These are phyloP conservation scores for Aspergillus fructus DNA, from an alignment of 2,329 filamentous ascomycete species.

Conservation along the genomic window DNA sequence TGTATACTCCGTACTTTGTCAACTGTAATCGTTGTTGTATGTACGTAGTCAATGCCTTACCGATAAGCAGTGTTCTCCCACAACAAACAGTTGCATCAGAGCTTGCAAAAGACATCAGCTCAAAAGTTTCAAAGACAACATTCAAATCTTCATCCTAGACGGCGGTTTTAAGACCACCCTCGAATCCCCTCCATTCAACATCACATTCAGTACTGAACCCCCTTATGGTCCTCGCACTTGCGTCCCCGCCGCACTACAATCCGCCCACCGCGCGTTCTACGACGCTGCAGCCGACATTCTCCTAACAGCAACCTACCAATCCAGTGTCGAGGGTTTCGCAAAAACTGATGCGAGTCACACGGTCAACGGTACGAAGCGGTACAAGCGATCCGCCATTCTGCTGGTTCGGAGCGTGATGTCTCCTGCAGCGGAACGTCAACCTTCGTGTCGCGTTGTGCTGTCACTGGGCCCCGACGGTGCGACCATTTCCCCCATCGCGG, in stretches of 20 bases:
- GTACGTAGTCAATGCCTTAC: background rate
- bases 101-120: background rate
- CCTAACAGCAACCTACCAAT: slow-evolving; percentile 68
- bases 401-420: slow-evolving; percentile 36
- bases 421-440: background rate
- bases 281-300: slow-evolving; percentile 61
- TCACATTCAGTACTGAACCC: slow-evolving; percentile 54
- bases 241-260: slow-evolving; percentile 50
- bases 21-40: background rate
- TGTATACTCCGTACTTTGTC: background rate
- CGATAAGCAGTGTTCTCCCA: background rate
- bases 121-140: background rate
- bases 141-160: slow-evolving; percentile 56
- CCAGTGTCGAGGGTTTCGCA: slow-evolving; percentile 57
- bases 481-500: slow-evolving; percentile 60
- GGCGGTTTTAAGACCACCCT: slow-evolving; percentile 68
- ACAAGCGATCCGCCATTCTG: slow-evolving; percentile 41
- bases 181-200: slow-evolving; percentile 53
- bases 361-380: slow-evolving; percentile 39
- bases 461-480: slow-evolving; percentile 68
- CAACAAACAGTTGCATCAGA: background rate
- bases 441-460: slow-evolving; percentile 45
- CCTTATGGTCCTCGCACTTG: slow-evolving; percentile 62
- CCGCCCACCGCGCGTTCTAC: slow-evolving; percentile 59
- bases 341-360: slow-evolving; percentile 52